Evolutionary conservation across 2,329 filamentous ascomycete species (phyloP), one percentile per base, ranked within the genome.

Genomic region (Xylaria polymorpha): DNA sequence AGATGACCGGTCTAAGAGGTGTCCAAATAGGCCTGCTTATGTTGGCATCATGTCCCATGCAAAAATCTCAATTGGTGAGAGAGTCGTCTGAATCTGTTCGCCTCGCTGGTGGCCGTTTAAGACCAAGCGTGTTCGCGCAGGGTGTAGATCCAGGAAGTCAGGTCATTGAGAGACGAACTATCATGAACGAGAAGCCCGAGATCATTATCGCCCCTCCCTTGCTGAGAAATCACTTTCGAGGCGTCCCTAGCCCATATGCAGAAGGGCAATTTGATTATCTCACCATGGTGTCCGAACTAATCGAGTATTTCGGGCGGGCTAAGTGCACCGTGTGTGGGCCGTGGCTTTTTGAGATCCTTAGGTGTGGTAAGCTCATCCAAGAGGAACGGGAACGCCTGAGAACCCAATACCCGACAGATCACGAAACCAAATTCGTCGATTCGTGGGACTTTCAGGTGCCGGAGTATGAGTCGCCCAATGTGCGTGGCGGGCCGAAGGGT

Each of bases 281-380:
- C 50, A n/a, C 10, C 15, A 32, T 53, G 50, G 25, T 12, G 8
- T 53, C 25, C 3, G 14, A 53, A 3, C 25, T 53, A 15, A 3
- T 35, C 3, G 25, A 53, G 7, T 32, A 53, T n/a, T 35, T 53
- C 1, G 15, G 25, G 8, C 8, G 6, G 1, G 8, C 3, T 6
- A 4, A 7, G 8, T n/a, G 25, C 2, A n/a, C 50, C 25, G 25
- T 53, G 18, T 32, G 15, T n/a, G 50, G 50, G 6, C 50, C 50
- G 25, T 53, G 50, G 50, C 50, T 53, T 32, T 53, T 53, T 8
- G 50, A 53, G 10, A 35, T 53, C 18, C 7, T 53, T 4, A 53
- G 50, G 15, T 18, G 29, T n/a, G 25, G 50, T 8, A 53, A 32
- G 15, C 7, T 53, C 9, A 25, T 53, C 15, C 50, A n/a, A n/a